These are phyloP conservation scores for Exophiala oligosperma DNA, from an alignment of 2,329 filamentous ascomycete genomes.

Conservation along the genomic window DNA sequence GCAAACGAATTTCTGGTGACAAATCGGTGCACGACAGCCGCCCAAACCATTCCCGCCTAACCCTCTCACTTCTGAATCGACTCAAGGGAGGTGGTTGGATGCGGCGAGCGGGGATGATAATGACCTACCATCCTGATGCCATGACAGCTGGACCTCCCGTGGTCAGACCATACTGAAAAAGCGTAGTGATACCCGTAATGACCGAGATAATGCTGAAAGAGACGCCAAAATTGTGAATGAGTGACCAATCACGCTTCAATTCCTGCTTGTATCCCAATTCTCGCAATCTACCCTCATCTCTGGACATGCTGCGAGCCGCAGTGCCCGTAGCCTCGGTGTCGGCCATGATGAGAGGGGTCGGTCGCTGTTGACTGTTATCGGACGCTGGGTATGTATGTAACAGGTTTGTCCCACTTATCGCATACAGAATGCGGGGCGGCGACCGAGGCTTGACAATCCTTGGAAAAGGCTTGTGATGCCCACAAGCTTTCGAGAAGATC, in stretches of 20 bases:
- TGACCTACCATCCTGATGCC: conserved; percentile 52
- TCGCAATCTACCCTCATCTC: conserved; percentile 54
- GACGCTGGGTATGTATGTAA: background rate
- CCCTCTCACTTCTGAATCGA: too few species aligned
- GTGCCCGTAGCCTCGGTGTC: conserved; percentile 16
- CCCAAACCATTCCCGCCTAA: too few species aligned
- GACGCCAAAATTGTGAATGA: conserved; percentile 62
- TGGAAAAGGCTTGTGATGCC: conserved; percentile 1
- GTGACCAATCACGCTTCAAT: conserved; percentile 57
- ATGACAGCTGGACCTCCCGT: conserved; percentile 59
- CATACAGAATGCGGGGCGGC: conserved; percentile 9
- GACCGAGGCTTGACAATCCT: background rate
- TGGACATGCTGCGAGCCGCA: conserved; percentile 24
- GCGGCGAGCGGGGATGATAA: background rate
- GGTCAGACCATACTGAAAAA: conserved; percentile 57
- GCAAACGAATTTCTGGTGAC: too few species aligned
- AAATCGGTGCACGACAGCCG: too few species aligned
- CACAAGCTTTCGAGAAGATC: conserved; percentile 1
- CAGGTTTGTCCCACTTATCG: background rate
- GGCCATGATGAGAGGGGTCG: conserved; percentile 5
- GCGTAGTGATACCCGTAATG: conserved; percentile 60
- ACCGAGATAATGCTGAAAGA: conserved; percentile 64
- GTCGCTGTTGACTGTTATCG: background rate
- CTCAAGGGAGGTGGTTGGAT: background rate
- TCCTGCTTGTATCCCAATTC: conserved; percentile 63